phyloP scores from a whole-genome alignment of 345 rosid genomes.

The Rhodamnia rubescens region DNA sequence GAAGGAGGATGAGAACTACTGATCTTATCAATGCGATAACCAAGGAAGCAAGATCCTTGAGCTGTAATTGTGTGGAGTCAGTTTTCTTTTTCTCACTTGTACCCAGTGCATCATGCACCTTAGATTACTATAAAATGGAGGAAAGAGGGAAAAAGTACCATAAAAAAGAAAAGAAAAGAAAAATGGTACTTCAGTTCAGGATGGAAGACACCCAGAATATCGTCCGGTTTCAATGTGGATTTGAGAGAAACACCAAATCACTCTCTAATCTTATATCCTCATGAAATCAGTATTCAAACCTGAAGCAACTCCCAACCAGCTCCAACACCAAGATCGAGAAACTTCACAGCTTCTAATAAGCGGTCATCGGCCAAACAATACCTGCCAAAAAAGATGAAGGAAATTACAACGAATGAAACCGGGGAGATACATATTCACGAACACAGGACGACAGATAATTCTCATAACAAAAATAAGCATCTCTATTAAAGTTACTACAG shows the following conservation, averaged over 20 bases:
- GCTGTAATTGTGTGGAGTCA: too few species aligned
- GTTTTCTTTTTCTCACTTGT: too few species aligned
- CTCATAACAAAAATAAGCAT: not conserved
- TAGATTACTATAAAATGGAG: not conserved
- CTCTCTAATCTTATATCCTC: not conserved
- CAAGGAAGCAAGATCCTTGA: not conserved
- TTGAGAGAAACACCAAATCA: not conserved
- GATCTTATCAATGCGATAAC: not conserved
- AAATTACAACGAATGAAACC: not conserved
- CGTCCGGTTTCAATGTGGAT: not conserved
- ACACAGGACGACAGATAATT: not conserved
- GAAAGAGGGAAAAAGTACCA: not conserved
- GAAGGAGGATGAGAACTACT: not conserved
- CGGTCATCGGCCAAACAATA: slow-evolving; percentile 90
- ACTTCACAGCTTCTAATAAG: slow-evolving; percentile 68
- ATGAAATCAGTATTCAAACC: slow-evolving; percentile 23
- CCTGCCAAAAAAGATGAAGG: slow-evolving; percentile 21
- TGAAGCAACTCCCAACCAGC: slow-evolving; percentile 96
- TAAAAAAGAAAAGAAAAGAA: not conserved
- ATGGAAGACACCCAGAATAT: not conserved
- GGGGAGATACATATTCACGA: not conserved
- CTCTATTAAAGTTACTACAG: not conserved
- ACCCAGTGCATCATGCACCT: not conserved
- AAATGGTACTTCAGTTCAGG: not conserved
- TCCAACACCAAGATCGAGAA: slow-evolving; percentile 64